Base-by-base conservation (phyloP, 2,329 filamentous ascomycete genomes). In the Paraphoma chrysanthemicola region DNA sequence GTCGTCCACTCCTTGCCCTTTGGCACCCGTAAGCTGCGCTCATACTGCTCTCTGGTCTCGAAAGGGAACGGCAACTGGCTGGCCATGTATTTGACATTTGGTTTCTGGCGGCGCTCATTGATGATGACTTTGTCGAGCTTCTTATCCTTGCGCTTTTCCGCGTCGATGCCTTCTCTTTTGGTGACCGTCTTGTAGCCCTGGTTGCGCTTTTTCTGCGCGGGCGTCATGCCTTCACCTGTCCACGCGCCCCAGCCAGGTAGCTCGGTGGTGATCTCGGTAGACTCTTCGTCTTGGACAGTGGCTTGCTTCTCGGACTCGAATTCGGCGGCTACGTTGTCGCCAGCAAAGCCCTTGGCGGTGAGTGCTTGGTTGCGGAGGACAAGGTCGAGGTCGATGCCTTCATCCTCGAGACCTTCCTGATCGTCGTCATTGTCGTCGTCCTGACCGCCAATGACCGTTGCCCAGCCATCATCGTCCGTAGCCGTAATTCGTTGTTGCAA, bases 1-100 rank as follows among this genome's bases (percentile, higher is more conserved):
- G 94, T 98, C 66, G 89, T 88, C 93, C 94, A 99, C 78, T 99
- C 94, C 14, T 90, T 92, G 1, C 95, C 95, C 58, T 98, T 87
- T 1, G 95, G 95, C 64, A 97, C 79, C 43, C 94, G 85, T 56
- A 98, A 81, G 62, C 90, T 91, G 48, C 94, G 83, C 82, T 99
- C 95, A 79, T 98, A 98, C 81, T 97, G 93, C 71, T 90, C 85
- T 66, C 85, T 85, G 29, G 86, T 92, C 82, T 97, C 94, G 77
- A 93, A 98, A n/a, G 88, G 89, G 78, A 96, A 91, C 48, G 95
- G 95, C 48, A 99, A 82, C 68, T 88, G 86, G 8, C 88, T 87
- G 16, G 95, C 93, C 69, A 97, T 84, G 72, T 96, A 98, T 73
- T 92, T 93, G 69, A 87, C 86, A 76, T 95, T 97, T 88, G 97